Percentiles rank a stretch among this genome's conserved stretches.
These are phyloP conservation scores for Phyllostachys edulis DNA, from an alignment of 176 grass and related monocot genomes.

Conservation along the genomic window DNA sequence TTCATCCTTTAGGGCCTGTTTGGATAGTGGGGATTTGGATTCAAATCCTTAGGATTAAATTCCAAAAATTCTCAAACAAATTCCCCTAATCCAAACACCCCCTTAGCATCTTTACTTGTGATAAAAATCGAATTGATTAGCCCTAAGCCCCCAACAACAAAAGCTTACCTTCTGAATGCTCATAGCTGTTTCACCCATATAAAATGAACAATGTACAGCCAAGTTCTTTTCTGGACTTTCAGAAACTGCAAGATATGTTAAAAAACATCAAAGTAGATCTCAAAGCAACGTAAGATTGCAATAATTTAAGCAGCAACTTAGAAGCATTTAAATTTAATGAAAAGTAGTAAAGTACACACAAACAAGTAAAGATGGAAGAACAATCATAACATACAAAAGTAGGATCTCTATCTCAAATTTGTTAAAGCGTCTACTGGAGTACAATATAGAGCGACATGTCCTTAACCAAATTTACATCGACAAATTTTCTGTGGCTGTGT, in stretches of 20 bases:
- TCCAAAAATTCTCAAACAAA: background rate
- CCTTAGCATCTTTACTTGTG: background rate
- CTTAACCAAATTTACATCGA: background rate
- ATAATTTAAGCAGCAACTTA: background rate
- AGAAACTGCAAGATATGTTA: conserved; percentile 59
- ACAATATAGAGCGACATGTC: background rate
- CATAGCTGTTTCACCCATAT: conserved; percentile 96
- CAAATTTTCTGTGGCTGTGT: background rate
- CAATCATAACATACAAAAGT: conserved; percentile 4
- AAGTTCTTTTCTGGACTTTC: conserved; percentile 94
- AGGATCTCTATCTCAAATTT: background rate
- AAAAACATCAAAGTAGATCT: background rate
- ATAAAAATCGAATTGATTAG: conserved; percentile 1
- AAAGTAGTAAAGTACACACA: background rate
- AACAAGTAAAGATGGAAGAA: background rate
- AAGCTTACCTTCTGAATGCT: conserved; percentile 82
- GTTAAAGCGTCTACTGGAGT: background rate
- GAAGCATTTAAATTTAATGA: background rate
- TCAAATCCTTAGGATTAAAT: background rate
- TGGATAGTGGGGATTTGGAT: background rate
- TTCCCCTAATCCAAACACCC: background rate
- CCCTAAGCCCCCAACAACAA: conserved; percentile 15
- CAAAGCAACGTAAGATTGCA: background rate
- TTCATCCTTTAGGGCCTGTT: background rate
- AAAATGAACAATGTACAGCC: conserved; percentile 82